Evolutionary conservation across 176 grass and related monocot genomes (phyloP).

Genomic region (Musa schizocarpa): DNA sequence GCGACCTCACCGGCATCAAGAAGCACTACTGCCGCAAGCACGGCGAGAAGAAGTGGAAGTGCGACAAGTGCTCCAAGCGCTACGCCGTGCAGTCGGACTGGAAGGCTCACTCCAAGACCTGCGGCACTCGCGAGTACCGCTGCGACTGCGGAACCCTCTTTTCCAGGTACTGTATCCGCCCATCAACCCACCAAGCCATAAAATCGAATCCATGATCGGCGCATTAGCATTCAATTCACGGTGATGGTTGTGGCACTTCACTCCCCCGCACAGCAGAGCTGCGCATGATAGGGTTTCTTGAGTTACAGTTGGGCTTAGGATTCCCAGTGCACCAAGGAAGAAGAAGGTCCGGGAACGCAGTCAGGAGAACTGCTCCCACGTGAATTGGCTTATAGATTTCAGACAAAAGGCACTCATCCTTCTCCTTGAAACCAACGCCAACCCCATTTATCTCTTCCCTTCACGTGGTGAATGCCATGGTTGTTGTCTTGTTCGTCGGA

Average conservation of each 20-base stretch:
- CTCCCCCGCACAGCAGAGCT: no score
- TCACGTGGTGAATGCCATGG: neutral
- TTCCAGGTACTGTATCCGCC: neutral
- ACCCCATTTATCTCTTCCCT: neutral
- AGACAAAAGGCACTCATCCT: neutral
- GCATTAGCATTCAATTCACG: no score
- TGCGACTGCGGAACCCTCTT: slow-evolving; percentile 18
- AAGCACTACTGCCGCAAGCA: slow-evolving; percentile 17
- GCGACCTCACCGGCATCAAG: slow-evolving; percentile 22
- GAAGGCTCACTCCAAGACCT: slow-evolving; percentile 22
- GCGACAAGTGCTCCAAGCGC: slow-evolving; percentile 10
- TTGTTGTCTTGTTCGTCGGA: slow-evolving; percentile 8
- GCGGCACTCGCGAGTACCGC: slow-evolving; percentile 22
- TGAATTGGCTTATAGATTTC: neutral
- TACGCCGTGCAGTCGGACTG: slow-evolving; percentile 19
- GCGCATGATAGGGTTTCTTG: neutral
- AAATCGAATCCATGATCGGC: neutral
- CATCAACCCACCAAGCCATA: no score
- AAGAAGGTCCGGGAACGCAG: neutral
- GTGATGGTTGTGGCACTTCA: neutral
- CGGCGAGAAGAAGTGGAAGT: slow-evolving; percentile 21
- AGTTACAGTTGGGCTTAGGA: slow-evolving; percentile 2
- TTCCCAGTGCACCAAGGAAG: neutral
- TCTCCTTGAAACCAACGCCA: neutral
- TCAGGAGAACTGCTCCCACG: slow-evolving; percentile 11